Evolutionary conservation across 2,329 filamentous ascomycete species (phyloP).

Genomic region (Fusarium austroafricanum): DNA sequence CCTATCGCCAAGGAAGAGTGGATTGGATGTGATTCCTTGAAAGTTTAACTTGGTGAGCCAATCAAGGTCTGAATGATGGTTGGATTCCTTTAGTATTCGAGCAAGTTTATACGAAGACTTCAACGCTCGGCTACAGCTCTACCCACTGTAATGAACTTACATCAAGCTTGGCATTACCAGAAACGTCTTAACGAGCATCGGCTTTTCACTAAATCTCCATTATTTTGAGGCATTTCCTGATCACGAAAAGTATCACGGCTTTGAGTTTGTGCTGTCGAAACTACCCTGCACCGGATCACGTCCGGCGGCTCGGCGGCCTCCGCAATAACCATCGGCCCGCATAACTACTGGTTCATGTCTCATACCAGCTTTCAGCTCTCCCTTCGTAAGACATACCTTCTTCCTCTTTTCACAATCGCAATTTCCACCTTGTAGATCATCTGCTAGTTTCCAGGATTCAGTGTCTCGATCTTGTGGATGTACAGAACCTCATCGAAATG

Average conservation of each 20-base stretch:
- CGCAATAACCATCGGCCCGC: slow-evolving; percentile 30
- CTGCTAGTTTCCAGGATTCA: not conserved
- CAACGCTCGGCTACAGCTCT: not conserved
- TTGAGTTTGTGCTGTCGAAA: not conserved
- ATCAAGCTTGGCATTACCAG: not conserved
- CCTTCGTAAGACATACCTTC: slow-evolving; percentile 22
- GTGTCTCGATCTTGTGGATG: slow-evolving; percentile 7
- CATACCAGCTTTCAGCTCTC: slow-evolving; percentile 34
- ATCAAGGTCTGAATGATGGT: not conserved
- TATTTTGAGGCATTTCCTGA: not conserved
- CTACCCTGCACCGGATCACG: slow-evolving; percentile 13
- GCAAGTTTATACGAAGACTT: not conserved
- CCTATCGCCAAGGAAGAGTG: not conserved
- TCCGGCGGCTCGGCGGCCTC: not conserved
- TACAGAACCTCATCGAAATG: not conserved
- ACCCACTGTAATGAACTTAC: not conserved
- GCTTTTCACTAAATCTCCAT: not conserved
- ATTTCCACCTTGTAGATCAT: slow-evolving; percentile 13
- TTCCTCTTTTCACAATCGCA: slow-evolving; percentile 5
- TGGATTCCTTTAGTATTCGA: not conserved
- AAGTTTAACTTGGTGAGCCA: not conserved
- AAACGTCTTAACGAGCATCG: not conserved
- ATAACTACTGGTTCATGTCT: slow-evolving; percentile 13
- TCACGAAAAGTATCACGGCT: not conserved
- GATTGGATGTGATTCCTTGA: too few species aligned